Conservation (phyloP, 2,329 filamentous ascomycete species). For the Neofusicoccum laricinum region DNA sequence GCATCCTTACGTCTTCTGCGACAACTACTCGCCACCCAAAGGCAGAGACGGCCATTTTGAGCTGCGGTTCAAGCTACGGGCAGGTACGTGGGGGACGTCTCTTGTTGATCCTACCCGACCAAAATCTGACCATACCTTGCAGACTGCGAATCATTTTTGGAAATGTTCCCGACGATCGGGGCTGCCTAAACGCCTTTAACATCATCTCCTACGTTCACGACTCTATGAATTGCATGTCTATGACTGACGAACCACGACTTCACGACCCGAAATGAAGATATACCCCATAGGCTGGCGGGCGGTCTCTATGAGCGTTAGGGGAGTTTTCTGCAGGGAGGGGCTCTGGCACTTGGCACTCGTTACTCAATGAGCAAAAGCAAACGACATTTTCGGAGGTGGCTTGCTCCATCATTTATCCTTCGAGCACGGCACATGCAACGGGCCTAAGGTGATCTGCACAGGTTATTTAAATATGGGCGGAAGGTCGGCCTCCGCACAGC, state of each 20-base stretch:
- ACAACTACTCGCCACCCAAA: conserved; percentile 46
- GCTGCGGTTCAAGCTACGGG: conserved; percentile 4
- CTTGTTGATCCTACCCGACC: background rate
- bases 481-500: background rate
- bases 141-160: conserved; percentile 7
- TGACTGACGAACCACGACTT: background rate
- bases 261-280: background rate
- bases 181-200: background rate
- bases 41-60: conserved; percentile 4
- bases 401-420: background rate
- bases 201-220: background rate
- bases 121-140: background rate
- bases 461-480: background rate
- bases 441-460: background rate
- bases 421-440: background rate
- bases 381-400: background rate
- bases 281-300: background rate
- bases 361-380: background rate
- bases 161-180: background rate
- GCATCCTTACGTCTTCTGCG: conserved; percentile 52
- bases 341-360: background rate
- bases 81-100: conserved; percentile 19
- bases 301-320: background rate
- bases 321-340: background rate
- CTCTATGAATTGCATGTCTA: background rate